Evolutionary conservation across 2,329 filamentous ascomycete genomes (phyloP).

Genomic region (Aspergillus sp.): DNA sequence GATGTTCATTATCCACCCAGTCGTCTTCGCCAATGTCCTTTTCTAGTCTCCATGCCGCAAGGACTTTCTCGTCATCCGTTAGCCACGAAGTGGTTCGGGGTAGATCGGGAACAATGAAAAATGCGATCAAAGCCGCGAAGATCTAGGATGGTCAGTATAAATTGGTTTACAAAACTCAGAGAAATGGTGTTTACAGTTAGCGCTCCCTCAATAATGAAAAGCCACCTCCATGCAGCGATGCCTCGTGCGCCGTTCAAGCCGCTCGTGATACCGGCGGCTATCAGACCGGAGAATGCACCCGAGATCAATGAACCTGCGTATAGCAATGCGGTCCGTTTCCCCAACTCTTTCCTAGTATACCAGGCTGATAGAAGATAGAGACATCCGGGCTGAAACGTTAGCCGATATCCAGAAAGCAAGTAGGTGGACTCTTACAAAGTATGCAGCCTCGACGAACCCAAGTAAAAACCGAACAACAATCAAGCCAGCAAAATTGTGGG

Average conservation of each 20-base stretch:
- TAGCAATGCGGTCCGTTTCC: slow-evolving; percentile 49
- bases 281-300: slow-evolving; percentile 49
- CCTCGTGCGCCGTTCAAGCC: slow-evolving; percentile 46
- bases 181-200: slow-evolving; percentile 56
- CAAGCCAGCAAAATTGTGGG: slow-evolving; percentile 39
- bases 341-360: slow-evolving; percentile 51
- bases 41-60: slow-evolving; percentile 57
- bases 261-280: slow-evolving; percentile 49
- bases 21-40: slow-evolving; percentile 62
- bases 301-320: slow-evolving; percentile 51
- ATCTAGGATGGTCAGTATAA: slow-evolving; percentile 10
- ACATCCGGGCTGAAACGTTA: slow-evolving; percentile 31
- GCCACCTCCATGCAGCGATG: slow-evolving; percentile 50
- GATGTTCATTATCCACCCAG: slow-evolving; percentile 50
- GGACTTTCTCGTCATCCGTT: slow-evolving; percentile 45
- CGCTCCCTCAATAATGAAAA: slow-evolving; percentile 48
- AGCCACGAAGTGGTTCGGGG: slow-evolving; percentile 57
- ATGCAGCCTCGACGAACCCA: slow-evolving; percentile 43
- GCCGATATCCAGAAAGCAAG: no score
- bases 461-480: slow-evolving; percentile 42
- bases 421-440: slow-evolving; percentile 21
- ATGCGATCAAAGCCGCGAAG: slow-evolving; percentile 39
- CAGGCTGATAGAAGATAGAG: slow-evolving; percentile 48
- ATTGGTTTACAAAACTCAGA: slow-evolving; percentile 22
- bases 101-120: slow-evolving; percentile 52